Conservation (phyloP, 805 yeast genomes). For the Pichia nakasei region DNA sequence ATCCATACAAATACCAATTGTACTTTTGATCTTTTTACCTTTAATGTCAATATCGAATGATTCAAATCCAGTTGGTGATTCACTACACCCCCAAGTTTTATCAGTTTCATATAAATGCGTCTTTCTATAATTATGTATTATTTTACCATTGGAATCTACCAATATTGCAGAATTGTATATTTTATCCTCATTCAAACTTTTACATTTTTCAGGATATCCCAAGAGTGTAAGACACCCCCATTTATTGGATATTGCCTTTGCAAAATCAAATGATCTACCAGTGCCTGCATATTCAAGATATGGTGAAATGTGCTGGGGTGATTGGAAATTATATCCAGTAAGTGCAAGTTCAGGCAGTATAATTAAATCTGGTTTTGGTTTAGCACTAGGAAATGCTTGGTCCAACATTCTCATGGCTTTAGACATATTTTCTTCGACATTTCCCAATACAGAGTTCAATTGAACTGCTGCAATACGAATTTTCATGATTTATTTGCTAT, state of each 20-base stretch:
- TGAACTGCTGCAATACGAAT: slow-evolving; percentile 60
- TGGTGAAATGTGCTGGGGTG: slow-evolving; percentile 42
- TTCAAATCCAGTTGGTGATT: slow-evolving; percentile 54
- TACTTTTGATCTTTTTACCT: slow-evolving; percentile 29
- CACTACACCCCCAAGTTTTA: slow-evolving; percentile 69
- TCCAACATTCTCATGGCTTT: slow-evolving; percentile 37
- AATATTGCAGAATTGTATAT: slow-evolving; percentile 69
- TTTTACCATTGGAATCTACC: slow-evolving; percentile 46
- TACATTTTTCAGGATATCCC: slow-evolving; percentile 70
- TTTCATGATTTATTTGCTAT: slow-evolving; percentile 13
- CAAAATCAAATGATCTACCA: slow-evolving; percentile 45
- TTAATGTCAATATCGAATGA: slow-evolving; percentile 36
- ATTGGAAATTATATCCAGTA: slow-evolving; percentile 70
- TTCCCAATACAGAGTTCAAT: slow-evolving; percentile 55
- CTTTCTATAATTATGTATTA: slow-evolving; percentile 64
- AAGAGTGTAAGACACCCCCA: slow-evolving; percentile 59
- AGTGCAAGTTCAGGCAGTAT: slow-evolving; percentile 79
- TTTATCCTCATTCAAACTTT: slow-evolving; percentile 1
- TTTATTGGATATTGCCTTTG: slow-evolving; percentile 39
- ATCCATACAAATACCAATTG: slow-evolving; percentile 92
- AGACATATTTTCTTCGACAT: slow-evolving; percentile 42
- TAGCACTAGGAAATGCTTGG: slow-evolving; percentile 13
- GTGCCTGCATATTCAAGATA: slow-evolving; percentile 39
- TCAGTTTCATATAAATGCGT: slow-evolving; percentile 72
- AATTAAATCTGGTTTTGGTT: slow-evolving; percentile 46